phyloP scores from a whole-genome alignment of 2,329 filamentous ascomycete species.

The Penicillium sp. region DNA sequence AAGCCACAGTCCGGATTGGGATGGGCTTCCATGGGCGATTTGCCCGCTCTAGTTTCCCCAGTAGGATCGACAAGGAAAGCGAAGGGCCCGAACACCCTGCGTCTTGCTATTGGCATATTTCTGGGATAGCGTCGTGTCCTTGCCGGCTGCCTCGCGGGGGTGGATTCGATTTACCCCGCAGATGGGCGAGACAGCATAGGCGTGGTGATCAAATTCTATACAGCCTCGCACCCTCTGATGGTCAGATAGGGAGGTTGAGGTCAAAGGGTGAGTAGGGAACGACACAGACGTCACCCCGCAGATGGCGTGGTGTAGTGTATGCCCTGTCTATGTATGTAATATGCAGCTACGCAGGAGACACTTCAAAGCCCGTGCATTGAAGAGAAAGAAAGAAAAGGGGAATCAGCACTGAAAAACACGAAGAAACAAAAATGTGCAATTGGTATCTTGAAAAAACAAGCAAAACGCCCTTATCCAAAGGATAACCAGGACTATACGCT shows the following conservation, averaged over 20 bases:
- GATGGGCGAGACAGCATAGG: background rate
- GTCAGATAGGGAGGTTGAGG: background rate
- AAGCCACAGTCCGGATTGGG: background rate
- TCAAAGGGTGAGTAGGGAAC: slow-evolving; percentile 6
- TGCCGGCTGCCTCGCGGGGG: background rate
- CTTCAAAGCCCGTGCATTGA: background rate
- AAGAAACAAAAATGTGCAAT: slow-evolving; percentile 1
- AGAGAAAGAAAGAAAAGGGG: background rate
- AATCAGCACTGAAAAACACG: background rate
- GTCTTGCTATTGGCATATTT: background rate
- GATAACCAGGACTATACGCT: slow-evolving; percentile 1
- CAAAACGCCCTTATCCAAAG: background rate
- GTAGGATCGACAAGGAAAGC: background rate
- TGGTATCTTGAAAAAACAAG: slow-evolving; percentile 18
- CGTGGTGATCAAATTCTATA: background rate
- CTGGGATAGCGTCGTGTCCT: background rate
- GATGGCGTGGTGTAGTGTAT: slow-evolving; percentile 1
- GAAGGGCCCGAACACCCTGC: background rate
- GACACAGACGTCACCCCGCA: slow-evolving; percentile 24
- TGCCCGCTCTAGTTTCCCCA: slow-evolving; percentile 5
- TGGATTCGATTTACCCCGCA: slow-evolving; percentile 1
- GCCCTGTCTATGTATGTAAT: background rate
- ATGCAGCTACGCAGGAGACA: background rate
- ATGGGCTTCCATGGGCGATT: background rate
- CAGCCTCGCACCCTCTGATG: background rate